Conservation (phyloP, 2,329 filamentous ascomycete genomes). For the Aaosphaeria arxii region DNA sequence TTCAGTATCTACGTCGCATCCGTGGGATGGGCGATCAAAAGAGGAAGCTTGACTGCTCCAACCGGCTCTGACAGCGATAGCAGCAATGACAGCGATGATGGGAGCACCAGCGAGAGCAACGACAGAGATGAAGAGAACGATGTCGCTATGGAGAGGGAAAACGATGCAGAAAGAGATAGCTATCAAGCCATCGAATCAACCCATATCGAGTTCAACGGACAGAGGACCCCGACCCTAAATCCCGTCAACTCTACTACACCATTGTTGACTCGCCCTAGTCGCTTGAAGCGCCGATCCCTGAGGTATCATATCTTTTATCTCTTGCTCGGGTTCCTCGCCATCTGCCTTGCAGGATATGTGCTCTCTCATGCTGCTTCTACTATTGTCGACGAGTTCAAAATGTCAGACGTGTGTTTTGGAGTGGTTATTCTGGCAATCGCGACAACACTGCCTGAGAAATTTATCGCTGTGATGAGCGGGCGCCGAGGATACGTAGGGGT, state of each 20-base stretch:
- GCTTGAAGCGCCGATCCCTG: no score
- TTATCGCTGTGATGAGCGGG: neutral
- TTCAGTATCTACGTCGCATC: constrained; percentile 47
- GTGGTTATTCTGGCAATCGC: no score
- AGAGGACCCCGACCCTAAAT: neutral
- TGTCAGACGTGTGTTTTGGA: no score
- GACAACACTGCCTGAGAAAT: no score
- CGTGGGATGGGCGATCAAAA: constrained; percentile 46
- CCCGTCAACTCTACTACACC: neutral
- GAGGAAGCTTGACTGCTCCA: constrained; percentile 41
- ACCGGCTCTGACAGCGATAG: constrained; percentile 45
- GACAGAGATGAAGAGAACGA: neutral
- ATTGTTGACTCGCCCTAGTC: neutral
- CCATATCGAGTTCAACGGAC: neutral
- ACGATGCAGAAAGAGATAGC: neutral
- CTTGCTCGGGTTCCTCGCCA: no score
- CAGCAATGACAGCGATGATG: constrained; percentile 9
- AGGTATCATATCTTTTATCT: no score
- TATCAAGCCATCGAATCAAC: neutral
- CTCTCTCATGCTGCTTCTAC: no score
- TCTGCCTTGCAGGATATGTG: no score
- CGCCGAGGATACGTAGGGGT: constrained; percentile 47
- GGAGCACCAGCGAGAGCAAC: neutral
- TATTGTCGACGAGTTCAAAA: no score
- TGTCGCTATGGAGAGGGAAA: neutral